A percentile compares a stretch with the other conserved stretches of the same genome.
phyloP scores from a whole-genome alignment of 83 land plant genomes.

The Picea engelmannii region DNA sequence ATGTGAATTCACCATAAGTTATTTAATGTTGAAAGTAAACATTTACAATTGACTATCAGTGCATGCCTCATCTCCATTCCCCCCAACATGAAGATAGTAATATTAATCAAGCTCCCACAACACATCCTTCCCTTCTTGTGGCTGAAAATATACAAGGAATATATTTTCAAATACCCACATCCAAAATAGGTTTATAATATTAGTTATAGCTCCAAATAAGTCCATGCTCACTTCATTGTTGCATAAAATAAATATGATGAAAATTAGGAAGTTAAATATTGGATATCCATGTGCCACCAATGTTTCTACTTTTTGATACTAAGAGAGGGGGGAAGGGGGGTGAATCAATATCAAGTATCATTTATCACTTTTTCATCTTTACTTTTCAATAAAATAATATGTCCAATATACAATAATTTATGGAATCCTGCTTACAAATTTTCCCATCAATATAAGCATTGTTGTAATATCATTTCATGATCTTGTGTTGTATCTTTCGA shows the following conservation, averaged over 20 bases:
- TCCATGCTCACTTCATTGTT: background rate
- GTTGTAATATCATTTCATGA: constrained; percentile 93
- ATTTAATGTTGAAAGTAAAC: too few species aligned
- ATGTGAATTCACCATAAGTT: background rate
- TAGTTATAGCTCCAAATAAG: background rate
- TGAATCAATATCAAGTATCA: too few species aligned
- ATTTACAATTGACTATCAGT: too few species aligned
- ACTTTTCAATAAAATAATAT: too few species aligned
- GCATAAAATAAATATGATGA: background rate
- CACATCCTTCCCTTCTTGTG: constrained; percentile 95
- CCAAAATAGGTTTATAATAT: background rate
- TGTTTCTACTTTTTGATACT: too few species aligned
- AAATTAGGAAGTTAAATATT: too few species aligned
- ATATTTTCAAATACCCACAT: background rate
- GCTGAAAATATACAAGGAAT: constrained; percentile 60
- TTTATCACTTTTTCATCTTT: too few species aligned
- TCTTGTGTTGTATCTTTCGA: constrained; percentile 99
- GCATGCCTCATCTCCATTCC: too few species aligned
- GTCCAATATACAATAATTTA: constrained; percentile 9
- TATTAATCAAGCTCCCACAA: constrained; percentile 91
- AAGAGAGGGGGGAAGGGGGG: too few species aligned
- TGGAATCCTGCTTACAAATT: constrained; percentile 84
- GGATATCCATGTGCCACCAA: too few species aligned
- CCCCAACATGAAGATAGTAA: too few species aligned
- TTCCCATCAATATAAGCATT: constrained; percentile 99